Base-by-base conservation (phyloP, 495 filamentous ascomycete genomes). In the Aspergillus cavernicola region DNA sequence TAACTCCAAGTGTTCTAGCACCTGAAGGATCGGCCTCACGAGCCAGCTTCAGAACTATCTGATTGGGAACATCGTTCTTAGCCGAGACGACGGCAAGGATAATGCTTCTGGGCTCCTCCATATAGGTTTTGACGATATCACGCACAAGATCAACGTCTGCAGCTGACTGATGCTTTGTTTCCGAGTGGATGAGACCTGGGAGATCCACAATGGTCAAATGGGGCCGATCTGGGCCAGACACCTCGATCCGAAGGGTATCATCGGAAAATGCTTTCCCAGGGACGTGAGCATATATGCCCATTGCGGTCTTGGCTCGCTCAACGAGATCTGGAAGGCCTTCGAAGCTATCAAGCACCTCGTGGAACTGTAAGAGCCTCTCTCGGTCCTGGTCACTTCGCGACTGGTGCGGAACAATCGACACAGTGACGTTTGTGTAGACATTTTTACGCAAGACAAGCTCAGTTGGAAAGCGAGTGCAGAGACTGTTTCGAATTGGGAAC, bases 391-490 rank as follows among this genome's bases (percentile, higher is more conserved):
- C 59, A 11, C 55, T 59, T 23, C 65, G 65, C 12, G 57, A 59
- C 0, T 48, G 47, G 22, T 67, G 53, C 13, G 72, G 68, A 6
- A 72, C 61, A 47, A 80, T 77, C 5, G 56, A 69, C 10, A 77
- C 69, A 4, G 41, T 45, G n/a, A 74, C 62, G 3, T 56, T 57
- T 10, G 53, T 45, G 8, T 71, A 16, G 3, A 59, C 28, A 20
- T 55, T 54, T 33, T 75, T 68, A 0, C 82, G 76, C 11, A 85
- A 75, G 19, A 85, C 64, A 6, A 85, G 51, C 52, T 85, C 79
- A 1, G 77, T 85, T 8, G 81, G 72, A 55, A 84, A 85, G 22
- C 79, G 63, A 1, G 82, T 84, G 53, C 79, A 82, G 0, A 84
- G 63, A 40, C 63, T 77, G 47, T 74, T 73, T 26, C 74, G 73